Evolutionary conservation across 2,329 filamentous ascomycete genomes (phyloP).

Genomic region (Apiospora marii): DNA sequence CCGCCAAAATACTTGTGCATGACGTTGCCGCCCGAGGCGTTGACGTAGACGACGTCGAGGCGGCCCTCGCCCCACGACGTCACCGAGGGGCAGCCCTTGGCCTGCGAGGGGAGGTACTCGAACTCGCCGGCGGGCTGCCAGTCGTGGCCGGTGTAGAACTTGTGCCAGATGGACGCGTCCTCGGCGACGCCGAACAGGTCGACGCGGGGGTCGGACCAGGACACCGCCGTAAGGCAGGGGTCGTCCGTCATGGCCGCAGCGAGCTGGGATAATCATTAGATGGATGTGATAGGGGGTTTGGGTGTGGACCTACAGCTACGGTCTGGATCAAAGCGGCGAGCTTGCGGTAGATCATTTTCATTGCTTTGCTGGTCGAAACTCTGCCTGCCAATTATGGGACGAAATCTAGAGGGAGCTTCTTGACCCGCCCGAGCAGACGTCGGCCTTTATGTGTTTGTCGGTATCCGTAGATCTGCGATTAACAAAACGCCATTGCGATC

Average conservation of each 20-base stretch:
- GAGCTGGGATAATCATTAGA: background rate
- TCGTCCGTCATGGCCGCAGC: background rate
- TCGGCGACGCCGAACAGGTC: conserved; percentile 26
- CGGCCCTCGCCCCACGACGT: conserved; percentile 33
- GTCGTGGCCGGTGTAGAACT: conserved; percentile 32
- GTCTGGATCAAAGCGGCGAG: background rate
- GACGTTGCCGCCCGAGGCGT: conserved; percentile 26
- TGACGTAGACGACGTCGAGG: conserved; percentile 31
- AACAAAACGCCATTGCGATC: background rate
- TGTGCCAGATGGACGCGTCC: conserved; percentile 25
- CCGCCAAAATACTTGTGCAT: conserved; percentile 35
- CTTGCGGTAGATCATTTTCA: background rate
- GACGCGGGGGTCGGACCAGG: conserved; percentile 26
- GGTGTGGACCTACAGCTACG: background rate
- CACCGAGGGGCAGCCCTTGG: conserved; percentile 29
- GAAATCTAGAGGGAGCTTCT: too few species aligned
- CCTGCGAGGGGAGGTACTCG: conserved; percentile 30
- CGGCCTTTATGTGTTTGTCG: background rate
- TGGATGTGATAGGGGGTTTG: background rate
- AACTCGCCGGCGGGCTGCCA: conserved; percentile 33
- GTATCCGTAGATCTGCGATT: background rate
- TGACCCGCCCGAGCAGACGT: background rate
- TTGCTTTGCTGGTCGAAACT: background rate
- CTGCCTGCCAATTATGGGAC: background rate
- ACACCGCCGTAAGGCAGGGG: conserved; percentile 22